Evolutionary conservation across 805 yeast species (phyloP).

Genomic region (Cyberlindnera xishuangbannaensis): DNA sequence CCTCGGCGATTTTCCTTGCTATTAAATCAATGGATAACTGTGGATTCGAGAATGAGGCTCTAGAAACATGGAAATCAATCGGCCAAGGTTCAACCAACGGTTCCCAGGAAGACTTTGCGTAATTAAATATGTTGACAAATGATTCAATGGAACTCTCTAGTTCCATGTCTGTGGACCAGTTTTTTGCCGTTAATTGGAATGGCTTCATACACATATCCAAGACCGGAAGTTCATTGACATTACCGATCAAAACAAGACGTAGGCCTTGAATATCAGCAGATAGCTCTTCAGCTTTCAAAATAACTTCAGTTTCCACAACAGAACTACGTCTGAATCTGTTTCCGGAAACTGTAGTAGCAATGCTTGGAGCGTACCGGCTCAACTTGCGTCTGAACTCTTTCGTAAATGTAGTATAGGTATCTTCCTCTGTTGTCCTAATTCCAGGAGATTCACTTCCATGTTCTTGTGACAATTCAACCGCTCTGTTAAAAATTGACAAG

Average conservation of each 20-base stretch:
- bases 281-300: constrained; percentile 65
- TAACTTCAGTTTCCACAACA: constrained; percentile 29
- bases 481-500: constrained; percentile 62
- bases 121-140: constrained; percentile 73
- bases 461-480: constrained; percentile 40
- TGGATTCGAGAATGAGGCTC: constrained; percentile 38
- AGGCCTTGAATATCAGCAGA: constrained; percentile 66
- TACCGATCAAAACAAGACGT: constrained; percentile 80
- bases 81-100: constrained; percentile 90
- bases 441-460: constrained; percentile 19
- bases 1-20: constrained; percentile 72
- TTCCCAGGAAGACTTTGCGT: constrained; percentile 91
- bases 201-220: constrained; percentile 70
- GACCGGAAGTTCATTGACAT: constrained; percentile 85
- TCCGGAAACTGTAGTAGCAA: constrained; percentile 45
- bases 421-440: constrained; percentile 12
- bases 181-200: constrained; percentile 59
- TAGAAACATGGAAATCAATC: constrained; percentile 62
- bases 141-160: constrained; percentile 63
- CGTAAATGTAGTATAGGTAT: constrained; percentile 38
- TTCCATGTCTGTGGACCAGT: constrained; percentile 83
- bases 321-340: constrained; percentile 20
- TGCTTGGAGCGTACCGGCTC: constrained; percentile 64
- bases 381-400: constrained; percentile 58
- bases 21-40: constrained; percentile 58